Evolutionary conservation across 2,329 filamentous ascomycete species (phyloP), one percentile per base, ranked within the genome.

Genomic region (Phaeosphaeriaceae sp.): DNA sequence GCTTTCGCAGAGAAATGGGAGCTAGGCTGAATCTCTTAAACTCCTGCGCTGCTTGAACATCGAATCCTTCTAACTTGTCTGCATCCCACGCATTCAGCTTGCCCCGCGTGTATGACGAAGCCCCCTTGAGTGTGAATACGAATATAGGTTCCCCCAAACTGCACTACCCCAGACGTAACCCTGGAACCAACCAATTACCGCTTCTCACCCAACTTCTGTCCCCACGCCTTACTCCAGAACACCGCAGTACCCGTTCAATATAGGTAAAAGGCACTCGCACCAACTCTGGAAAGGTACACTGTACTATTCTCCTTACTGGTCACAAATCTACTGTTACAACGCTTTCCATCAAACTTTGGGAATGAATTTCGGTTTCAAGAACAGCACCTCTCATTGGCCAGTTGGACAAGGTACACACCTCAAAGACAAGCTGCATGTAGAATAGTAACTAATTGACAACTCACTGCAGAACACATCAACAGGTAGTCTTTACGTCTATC

Each of bases 321-420:
- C 42, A 46, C 33, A 43, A 45, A 39, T 44, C 36, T 39, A 32
- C 28, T 20, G 37, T 39, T 42, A 33, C 43, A 33, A 15, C 26
- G 7, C 34, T 20, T 37, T 37, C 37, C 17, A 13, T 30, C 15
- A 40, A 12, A 28, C 11, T 44, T 54, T 61, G 64, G 70, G 70
- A 47, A 74, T 75, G 73, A 74, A 75, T 65, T 65, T 65, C 57
- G 59, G 62, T 61, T 75, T 75, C 63, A 75, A 75, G 56, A 73
- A 72, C 64, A 52, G 72, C 55, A 67, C 56, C 41, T 72, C 70
- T 52, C 71, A 74, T 64, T 77, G 74, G 74, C 74, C 74, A 55
- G 73, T 75, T 36, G 74, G 74, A 75, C 74, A 76, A 70, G 44
- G 44, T 47, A 47, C 21, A 47, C 21, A 21, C 29, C 7, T 11